These are phyloP conservation scores for Cylindrodendrum hubeiense DNA, from an alignment of 2,329 filamentous ascomycete species.

Conservation along the genomic window DNA sequence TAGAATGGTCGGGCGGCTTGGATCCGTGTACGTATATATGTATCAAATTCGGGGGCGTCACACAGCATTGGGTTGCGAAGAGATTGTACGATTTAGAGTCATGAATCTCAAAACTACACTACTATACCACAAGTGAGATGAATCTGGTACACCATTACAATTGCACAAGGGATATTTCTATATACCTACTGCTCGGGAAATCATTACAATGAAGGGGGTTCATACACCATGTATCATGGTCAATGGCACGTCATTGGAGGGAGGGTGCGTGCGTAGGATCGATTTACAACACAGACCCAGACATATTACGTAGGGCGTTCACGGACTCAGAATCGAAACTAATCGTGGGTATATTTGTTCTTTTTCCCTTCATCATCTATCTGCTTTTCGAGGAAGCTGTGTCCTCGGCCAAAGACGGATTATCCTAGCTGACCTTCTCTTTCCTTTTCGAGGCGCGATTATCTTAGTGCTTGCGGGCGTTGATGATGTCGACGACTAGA, in stretches of 20 bases:
- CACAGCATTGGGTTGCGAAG: slow-evolving; percentile 46
- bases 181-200: neutral
- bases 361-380: slow-evolving; percentile 41
- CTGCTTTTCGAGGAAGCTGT: slow-evolving; percentile 15
- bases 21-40: slow-evolving; percentile 45
- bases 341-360: slow-evolving; percentile 41
- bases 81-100: slow-evolving; percentile 43
- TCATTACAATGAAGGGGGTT: neutral
- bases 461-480: slow-evolving; percentile 63
- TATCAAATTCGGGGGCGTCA: slow-evolving; percentile 38
- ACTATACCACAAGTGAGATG: neutral
- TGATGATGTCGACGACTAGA: slow-evolving; percentile 71
- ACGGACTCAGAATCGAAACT: neutral
- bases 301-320: neutral
- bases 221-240: neutral
- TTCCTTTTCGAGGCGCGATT: slow-evolving; percentile 33
- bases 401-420: slow-evolving; percentile 8
- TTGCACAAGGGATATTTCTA: neutral
- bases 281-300: neutral
- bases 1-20: slow-evolving; percentile 46
- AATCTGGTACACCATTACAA: neutral
- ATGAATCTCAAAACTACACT: slow-evolving; percentile 35
- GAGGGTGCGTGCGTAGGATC: neutral
- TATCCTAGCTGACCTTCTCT: slow-evolving; percentile 26
- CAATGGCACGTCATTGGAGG: neutral